Percentiles rank a stretch among this genome's conserved stretches.
Conservation (phyloP, 192 early-diverging fungal species). For the Piromyces sp. region DNA sequence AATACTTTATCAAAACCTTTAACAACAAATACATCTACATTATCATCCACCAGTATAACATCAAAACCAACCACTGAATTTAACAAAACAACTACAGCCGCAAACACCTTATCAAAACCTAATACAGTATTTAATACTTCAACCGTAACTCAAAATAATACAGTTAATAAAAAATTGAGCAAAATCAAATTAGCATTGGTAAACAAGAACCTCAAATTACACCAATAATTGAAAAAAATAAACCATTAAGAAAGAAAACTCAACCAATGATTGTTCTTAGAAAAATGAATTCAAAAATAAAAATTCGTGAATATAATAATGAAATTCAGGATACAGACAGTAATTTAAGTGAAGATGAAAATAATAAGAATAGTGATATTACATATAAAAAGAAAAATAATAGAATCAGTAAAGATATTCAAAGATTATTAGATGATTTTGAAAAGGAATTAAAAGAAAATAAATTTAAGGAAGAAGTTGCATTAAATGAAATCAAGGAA, state of each 20-base stretch:
- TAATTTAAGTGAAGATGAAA: not conserved
- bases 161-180: not conserved
- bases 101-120: too few relatives aligned
- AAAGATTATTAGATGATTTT: not conserved
- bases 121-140: too few relatives aligned
- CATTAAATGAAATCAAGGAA: not conserved
- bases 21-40: too few relatives aligned
- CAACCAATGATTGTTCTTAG: not conserved
- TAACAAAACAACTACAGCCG: too few relatives aligned
- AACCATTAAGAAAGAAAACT: not conserved
- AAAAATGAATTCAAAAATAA: not conserved
- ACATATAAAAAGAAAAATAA: not conserved
- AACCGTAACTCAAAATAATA: not conserved
- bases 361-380: not conserved
- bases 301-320: not conserved
- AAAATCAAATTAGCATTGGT: not conserved
- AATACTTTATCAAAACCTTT: too few relatives aligned
- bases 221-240: not conserved
- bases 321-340: not conserved
- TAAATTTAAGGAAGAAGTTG: not conserved
- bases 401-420: not conserved
- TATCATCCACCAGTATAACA: too few relatives aligned
- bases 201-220: not conserved
- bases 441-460: not conserved
- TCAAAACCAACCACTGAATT: too few relatives aligned